Conservation (phyloP, 352 stramenopile genomes). For the Aphanomyces cochlioides region DNA sequence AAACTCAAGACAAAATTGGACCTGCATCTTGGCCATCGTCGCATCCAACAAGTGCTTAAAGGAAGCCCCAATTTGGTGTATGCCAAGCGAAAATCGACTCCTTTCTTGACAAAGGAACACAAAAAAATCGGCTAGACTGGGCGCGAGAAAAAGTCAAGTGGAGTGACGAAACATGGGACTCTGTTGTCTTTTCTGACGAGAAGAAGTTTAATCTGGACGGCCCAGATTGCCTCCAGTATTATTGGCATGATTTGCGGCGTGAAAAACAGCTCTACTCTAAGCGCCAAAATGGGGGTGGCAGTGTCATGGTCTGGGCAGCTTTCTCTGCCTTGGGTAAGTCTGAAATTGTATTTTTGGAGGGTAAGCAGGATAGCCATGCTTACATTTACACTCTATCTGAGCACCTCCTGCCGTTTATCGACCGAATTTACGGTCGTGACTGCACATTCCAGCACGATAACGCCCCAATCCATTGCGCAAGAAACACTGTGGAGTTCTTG, state of each 20-base stretch:
- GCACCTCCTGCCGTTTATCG: constrained; percentile 33
- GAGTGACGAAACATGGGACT: neutral
- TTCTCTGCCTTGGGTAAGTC: constrained; percentile 30
- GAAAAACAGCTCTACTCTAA: neutral
- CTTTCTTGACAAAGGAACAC: neutral
- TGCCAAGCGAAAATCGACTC: neutral
- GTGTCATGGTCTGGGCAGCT: constrained; percentile 34
- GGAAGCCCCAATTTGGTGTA: neutral
- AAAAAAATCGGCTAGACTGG: neutral
- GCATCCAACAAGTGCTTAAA: too few relatives aligned
- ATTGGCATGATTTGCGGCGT: constrained; percentile 8
- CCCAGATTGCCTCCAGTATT: neutral
- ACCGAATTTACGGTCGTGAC: constrained; percentile 4
- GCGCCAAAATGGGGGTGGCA: constrained; percentile 23
- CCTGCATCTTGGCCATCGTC: too few relatives aligned
- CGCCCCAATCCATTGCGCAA: neutral
- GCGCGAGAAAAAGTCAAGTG: neutral
- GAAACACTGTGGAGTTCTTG: too few relatives aligned
- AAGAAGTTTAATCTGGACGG: constrained; percentile 11
- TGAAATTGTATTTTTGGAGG: constrained; percentile 28
- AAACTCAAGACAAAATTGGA: too few relatives aligned
- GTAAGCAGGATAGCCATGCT: constrained; percentile 31
- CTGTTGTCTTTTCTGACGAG: neutral
- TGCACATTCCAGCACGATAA: neutral
- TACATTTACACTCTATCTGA: constrained; percentile 37